A percentile compares a stretch with the other conserved stretches of the same genome.
phyloP scores from a whole-genome alignment of 2,329 filamentous ascomycete genomes.

The Ophiostoma sp. region DNA sequence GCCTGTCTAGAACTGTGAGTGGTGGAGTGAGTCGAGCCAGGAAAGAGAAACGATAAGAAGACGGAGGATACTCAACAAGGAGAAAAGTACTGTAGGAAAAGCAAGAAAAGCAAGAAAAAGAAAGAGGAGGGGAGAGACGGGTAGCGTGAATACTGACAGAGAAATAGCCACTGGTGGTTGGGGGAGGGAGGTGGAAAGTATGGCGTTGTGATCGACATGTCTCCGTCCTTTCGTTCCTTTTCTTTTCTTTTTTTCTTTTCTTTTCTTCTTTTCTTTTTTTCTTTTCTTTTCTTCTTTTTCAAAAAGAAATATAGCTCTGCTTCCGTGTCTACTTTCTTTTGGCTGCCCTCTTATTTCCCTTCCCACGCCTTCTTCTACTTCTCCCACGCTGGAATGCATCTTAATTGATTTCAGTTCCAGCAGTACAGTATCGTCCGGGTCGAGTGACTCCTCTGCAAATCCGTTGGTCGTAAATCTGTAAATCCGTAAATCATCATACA shows the following conservation, averaged over 20 bases:
- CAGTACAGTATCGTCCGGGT: not conserved
- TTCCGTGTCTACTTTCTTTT: not conserved
- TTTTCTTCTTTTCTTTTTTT: not conserved
- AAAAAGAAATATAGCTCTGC: not conserved
- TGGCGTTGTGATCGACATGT: not conserved
- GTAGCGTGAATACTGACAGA: not conserved
- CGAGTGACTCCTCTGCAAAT: not conserved
- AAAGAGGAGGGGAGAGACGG: not conserved
- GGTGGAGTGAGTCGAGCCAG: too few relatives aligned
- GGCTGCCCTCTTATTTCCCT: not conserved
- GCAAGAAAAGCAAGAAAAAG: not conserved
- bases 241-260: not conserved
- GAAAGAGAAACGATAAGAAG: not conserved
- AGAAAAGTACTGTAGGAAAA: not conserved
- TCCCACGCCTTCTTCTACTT: not conserved
- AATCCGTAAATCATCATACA: not conserved
- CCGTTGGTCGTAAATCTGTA: not conserved
- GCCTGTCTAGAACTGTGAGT: not conserved
- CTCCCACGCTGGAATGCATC: not conserved
- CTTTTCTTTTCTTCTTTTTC: not conserved
- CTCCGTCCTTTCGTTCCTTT: not conserved
- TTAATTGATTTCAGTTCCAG: slow-evolving; percentile 6
- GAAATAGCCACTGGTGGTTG: slow-evolving; percentile 9
- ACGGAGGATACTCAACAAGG: not conserved
- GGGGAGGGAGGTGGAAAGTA: not conserved